Evolutionary conservation across 768 basidiomycete genomes (phyloP), one percentile per base, ranked within the genome.

Genomic region (Hygrophorus pudorinus): DNA sequence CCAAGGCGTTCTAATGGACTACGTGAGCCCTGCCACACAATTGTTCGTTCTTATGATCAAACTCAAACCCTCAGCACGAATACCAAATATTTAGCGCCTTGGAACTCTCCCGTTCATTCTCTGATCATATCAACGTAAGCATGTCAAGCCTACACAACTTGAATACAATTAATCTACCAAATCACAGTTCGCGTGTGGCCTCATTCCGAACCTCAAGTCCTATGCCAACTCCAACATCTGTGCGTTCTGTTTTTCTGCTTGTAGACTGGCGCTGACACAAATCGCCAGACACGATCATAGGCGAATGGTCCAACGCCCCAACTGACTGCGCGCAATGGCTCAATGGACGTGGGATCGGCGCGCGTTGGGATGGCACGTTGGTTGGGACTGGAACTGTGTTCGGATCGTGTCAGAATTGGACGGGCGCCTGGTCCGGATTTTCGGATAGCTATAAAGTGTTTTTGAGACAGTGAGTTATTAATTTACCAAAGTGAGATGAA

Each of bases 201-300:
- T 71, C 44, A 66, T 68, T 10, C 56, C 65, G 20, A 64, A 54
- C 38, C 65, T 82, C 14, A 59, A 66, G 2, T 48, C 59, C 2
- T 84, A 66, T 54, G 67, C 76, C 5, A 47, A 65, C 4, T 59
- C 64, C 8, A 79, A 81, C 49, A 64, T 88, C 27, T 86, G 79
- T 79, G 86, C 83, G 2, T 87, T 20, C 86, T 89, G 67, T 91
- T 82, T 78, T 81, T 82, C n/a, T 76, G 69, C 17, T 78, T 81
- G 0, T 59, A 69, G 6, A 85, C 81, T 0, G 83, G 85, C 56
- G 65, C 73, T 4, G 47, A 64, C 6, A 57, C 63, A 10, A 78
- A 80, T 49, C 64, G 86, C 29, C 84, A 37, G 24, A 78, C 78
- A 85, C 82, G 2, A 65, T 87, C 24, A 67, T 81, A 10, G 85